Evolutionary conservation across 768 basidiomycete species (phyloP).

Genomic region (Mycena metata): DNA sequence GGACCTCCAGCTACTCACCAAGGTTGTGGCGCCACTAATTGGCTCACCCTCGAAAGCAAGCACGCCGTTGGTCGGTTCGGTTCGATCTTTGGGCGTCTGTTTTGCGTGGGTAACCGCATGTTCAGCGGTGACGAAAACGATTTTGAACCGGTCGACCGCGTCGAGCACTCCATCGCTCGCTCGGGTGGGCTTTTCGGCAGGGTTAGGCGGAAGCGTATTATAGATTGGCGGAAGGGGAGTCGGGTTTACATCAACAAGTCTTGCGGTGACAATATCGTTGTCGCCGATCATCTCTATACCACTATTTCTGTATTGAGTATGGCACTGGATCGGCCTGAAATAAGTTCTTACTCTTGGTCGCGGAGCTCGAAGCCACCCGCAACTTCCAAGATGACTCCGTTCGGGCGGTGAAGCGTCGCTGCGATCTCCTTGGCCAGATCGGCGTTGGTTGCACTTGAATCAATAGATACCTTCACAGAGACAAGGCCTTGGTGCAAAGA

Average conservation of each 20-base stretch:
- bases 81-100: constrained; percentile 29
- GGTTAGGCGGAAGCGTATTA: not conserved
- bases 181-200: not conserved
- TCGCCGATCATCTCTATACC: constrained; percentile 27
- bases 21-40: constrained; percentile 40
- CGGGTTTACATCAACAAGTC: not conserved
- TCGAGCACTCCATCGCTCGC: not conserved
- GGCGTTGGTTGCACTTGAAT: constrained; percentile 28
- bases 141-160: constrained; percentile 29
- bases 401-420: constrained; percentile 33
- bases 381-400: constrained; percentile 36
- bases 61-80: constrained; percentile 36
- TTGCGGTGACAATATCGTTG: constrained; percentile 38
- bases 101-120: constrained; percentile 37
- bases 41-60: constrained; percentile 41
- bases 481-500: not conserved
- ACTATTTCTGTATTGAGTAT: not conserved
- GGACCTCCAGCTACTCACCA: constrained; percentile 31
- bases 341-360: constrained; percentile 39
- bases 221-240: not conserved
- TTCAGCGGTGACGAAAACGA: constrained; percentile 42
- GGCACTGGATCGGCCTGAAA: too few relatives aligned
- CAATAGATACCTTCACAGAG: constrained; percentile 28
- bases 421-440: constrained; percentile 41
- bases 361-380: constrained; percentile 44